Evolutionary conservation across 2,329 filamentous ascomycete species (phyloP).

Genomic region (Botrytis sinoallii): DNA sequence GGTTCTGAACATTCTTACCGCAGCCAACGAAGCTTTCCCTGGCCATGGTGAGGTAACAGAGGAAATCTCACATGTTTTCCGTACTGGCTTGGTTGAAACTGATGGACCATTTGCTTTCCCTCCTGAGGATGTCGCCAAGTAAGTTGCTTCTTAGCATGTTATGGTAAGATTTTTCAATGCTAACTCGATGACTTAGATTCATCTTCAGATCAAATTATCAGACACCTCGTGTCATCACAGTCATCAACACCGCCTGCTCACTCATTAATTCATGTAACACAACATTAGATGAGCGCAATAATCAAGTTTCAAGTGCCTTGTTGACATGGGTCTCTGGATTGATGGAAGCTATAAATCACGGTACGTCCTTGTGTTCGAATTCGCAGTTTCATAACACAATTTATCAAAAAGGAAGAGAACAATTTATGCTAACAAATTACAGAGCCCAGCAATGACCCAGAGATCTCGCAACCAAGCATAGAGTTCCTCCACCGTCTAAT

Average conservation of each 20-base stretch:
- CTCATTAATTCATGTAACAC: constrained; percentile 61
- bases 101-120: constrained; percentile 77
- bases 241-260: constrained; percentile 69
- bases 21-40: constrained; percentile 52
- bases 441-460: constrained; percentile 63
- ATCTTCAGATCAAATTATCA: constrained; percentile 56
- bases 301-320: constrained; percentile 49
- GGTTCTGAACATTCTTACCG: constrained; percentile 50
- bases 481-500: constrained; percentile 67
- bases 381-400: not conserved
- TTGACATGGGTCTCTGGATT: constrained; percentile 62
- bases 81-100: constrained; percentile 72
- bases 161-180: not conserved
- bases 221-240: constrained; percentile 64
- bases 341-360: constrained; percentile 55
- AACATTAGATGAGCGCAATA: constrained; percentile 45
- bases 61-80: constrained; percentile 66
- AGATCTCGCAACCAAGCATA: constrained; percentile 70
- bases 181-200: constrained; percentile 41
- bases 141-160: not conserved
- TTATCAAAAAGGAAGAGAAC: not conserved
- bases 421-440: constrained; percentile 15
- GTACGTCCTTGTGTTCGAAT: constrained; percentile 40
- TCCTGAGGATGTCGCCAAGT: constrained; percentile 58
- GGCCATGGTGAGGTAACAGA: constrained; percentile 67